Percentiles rank a stretch among this genome's conserved stretches.
Evolutionary conservation across 331 rosid species (phyloP).

Genomic region (Quercus phellos): DNA sequence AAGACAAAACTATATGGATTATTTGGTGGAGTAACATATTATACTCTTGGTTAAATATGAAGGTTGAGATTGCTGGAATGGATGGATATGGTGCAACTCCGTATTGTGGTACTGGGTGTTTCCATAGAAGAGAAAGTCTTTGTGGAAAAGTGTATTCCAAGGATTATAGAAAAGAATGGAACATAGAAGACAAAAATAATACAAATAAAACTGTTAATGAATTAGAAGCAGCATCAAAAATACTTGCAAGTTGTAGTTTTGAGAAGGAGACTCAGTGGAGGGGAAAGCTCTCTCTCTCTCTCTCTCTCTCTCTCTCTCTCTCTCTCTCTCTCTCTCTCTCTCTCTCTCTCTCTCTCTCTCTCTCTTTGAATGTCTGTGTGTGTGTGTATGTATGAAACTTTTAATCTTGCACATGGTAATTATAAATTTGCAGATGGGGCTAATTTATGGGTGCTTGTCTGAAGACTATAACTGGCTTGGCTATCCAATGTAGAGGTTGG

Average conservation of each 20-base stretch:
- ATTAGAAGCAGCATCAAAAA: constrained; percentile 48
- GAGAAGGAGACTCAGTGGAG: constrained; percentile 72
- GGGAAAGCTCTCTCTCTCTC: constrained; percentile 24
- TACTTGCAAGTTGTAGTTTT: constrained; percentile 38
- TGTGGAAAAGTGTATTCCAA: constrained; percentile 33
- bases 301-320: too few species aligned
- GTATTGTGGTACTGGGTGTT: constrained; percentile 69
- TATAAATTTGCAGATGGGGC: constrained; percentile 47
- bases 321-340: background rate
- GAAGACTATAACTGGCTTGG: constrained; percentile 36
- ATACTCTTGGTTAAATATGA: background rate
- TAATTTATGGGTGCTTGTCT: constrained; percentile 57
- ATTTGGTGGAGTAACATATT: background rate
- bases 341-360: background rate
- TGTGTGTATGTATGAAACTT: too few species aligned
- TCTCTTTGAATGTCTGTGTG: too few species aligned
- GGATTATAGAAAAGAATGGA: constrained; percentile 10
- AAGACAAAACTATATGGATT: background rate
- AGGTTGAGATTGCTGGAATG: constrained; percentile 52
- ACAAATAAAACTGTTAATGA: constrained; percentile 31
- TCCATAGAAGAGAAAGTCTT: constrained; percentile 65
- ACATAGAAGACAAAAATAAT: constrained; percentile 12
- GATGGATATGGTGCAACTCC: constrained; percentile 47
- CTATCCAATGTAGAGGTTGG: too few species aligned
- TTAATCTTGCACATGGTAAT: background rate